Evolutionary conservation across 129 eudicot species (phyloP).

Genomic region (Flaveria linearis): DNA sequence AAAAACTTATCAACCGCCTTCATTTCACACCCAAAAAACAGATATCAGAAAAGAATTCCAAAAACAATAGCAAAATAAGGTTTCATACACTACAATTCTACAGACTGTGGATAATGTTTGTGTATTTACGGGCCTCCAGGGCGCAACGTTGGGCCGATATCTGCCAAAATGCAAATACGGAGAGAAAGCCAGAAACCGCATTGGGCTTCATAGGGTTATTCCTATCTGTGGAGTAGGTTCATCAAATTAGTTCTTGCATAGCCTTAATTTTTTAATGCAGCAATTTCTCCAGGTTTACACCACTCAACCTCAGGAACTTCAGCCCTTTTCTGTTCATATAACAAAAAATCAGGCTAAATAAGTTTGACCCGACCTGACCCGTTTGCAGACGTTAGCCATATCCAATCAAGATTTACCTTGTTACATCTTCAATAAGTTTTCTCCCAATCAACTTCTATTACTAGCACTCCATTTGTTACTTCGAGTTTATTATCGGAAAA

Average conservation of each 20-base stretch:
- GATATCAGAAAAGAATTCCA: background rate
- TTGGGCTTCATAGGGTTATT: constrained; percentile 74
- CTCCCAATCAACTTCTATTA: constrained; percentile 59
- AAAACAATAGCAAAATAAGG: constrained; percentile 9
- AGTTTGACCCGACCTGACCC: background rate
- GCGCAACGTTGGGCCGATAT: constrained; percentile 98
- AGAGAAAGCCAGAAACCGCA: constrained; percentile 89
- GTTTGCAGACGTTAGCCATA: background rate
- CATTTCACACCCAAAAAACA: constrained; percentile 18
- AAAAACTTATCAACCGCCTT: constrained; percentile 91
- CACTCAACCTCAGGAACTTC: constrained; percentile 93
- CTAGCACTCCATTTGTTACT: constrained; percentile 49
- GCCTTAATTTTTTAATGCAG: constrained; percentile 67
- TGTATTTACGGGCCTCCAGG: constrained; percentile 76
- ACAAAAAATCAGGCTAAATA: background rate
- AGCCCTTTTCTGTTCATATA: constrained; percentile 51
- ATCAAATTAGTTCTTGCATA: constrained; percentile 65
- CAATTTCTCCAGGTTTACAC: constrained; percentile 95
- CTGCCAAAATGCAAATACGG: constrained; percentile 92
- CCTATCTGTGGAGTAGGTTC: constrained; percentile 69
- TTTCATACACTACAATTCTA: background rate
- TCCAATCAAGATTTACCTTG: constrained; percentile 35
- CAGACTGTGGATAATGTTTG: constrained; percentile 57
- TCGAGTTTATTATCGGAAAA: constrained; percentile 63
- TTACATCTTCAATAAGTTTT: constrained; percentile 56